A percentile compares a stretch with the other conserved stretches of the same genome.
phyloP scores from a whole-genome alignment of 2,329 filamentous ascomycete genomes.

The Pyrenochaeta sp. region DNA sequence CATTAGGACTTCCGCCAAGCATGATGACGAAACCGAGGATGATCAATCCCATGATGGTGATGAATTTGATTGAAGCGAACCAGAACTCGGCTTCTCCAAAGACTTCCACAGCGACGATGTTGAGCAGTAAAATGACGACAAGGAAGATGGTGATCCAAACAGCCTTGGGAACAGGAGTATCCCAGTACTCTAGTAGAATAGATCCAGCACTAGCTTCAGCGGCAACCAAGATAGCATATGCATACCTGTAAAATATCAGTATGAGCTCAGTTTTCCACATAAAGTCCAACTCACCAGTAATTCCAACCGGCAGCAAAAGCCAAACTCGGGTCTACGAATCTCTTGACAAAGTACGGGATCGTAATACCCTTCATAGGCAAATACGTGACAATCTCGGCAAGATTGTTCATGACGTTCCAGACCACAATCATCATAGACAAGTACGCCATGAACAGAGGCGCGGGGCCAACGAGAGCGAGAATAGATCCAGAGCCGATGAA shows the following conservation, averaged over 20 bases:
- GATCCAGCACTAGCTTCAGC: conserved; percentile 44
- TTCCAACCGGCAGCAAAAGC: conserved; percentile 45
- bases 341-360: conserved; percentile 48
- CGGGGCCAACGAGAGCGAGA: conserved; percentile 41
- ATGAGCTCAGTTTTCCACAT: conserved; percentile 26
- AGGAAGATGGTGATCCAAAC: conserved; percentile 49
- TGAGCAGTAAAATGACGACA: conserved; percentile 43
- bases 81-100: conserved; percentile 60
- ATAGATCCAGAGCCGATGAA: conserved; percentile 47
- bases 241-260: conserved; percentile 21
- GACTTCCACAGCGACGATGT: conserved; percentile 44
- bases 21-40: conserved; percentile 47
- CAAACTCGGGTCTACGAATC: conserved; percentile 57
- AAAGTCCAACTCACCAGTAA: conserved; percentile 25
- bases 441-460: conserved; percentile 48
- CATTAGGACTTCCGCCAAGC: conserved; percentile 45
- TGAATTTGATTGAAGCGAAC: conserved; percentile 60
- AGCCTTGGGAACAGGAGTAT: conserved; percentile 38
- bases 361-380: conserved; percentile 50
- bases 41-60: conserved; percentile 46
- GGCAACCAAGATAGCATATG: conserved; percentile 45
- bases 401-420: conserved; percentile 50
- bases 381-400: conserved; percentile 51
- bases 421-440: conserved; percentile 49
- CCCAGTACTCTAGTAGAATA: conserved; percentile 47